Base-by-base conservation (phyloP, 2,329 filamentous ascomycete species). In the Microcera coccophila region DNA sequence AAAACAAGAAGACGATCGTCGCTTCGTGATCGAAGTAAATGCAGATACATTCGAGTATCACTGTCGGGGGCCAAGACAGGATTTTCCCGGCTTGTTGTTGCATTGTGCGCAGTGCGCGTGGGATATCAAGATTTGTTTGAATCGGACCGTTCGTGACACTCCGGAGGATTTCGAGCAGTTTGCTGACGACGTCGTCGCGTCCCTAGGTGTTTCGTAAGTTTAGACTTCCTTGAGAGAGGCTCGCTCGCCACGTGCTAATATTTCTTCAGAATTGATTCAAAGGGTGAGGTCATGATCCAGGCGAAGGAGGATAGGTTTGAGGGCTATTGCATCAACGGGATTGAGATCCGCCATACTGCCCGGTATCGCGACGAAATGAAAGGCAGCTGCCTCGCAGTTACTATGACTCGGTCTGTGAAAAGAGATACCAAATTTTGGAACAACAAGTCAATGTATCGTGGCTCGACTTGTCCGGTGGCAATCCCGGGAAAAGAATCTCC, bases 51-150 rank as follows among this genome's bases (percentile, higher is more conserved):
- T 59, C 17, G 20, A 39, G 2, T 51, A 57, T 39, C 36, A 36
- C 12, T 63, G 54, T 26, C 47, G 47, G 20, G 49, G 53, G 3
- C 22, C 37, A 19, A 24, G 12, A 5, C 36, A 52, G 11, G 55
- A 61, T 12, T 12, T 61, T 2, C 52, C 49, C 2, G 26, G 41
- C n/a, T 36, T 60, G 3, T 55, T 54, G 24, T 35, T 66, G 3
- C 63, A 66, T 20, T 66, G 63, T 22, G 42, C 57, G 5, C 45
- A 44, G 4, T 51, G 55, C 9, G 55, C 62, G 1, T 66, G 63
- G 63, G 63, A 65, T 36, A 42, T 66, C 20, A 56, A 61, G 14
- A 38, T 63, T 12, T 46, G 42, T n/a, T 41, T 52, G 9, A 50
- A 42, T 4, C 53, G 48, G 5, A 44, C 45, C 1, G 36, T 46